Conservation (phyloP, 805 yeast genomes). For the Candida morakotiae region DNA sequence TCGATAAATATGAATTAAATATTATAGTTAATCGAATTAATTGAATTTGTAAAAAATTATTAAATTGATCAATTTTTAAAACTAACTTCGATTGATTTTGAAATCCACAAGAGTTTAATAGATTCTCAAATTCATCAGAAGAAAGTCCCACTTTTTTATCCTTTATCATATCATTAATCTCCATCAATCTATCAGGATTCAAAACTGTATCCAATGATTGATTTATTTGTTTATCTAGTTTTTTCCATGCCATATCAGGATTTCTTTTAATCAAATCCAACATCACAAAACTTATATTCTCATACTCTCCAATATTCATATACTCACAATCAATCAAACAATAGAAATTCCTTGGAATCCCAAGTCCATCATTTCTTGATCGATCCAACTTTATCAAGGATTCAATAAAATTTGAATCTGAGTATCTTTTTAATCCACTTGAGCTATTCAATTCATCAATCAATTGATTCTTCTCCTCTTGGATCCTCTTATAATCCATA, state of each 20-base stretch:
- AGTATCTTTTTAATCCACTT: constrained; percentile 12
- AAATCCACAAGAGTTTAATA: neutral
- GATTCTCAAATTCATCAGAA: neutral
- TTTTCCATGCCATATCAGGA: neutral
- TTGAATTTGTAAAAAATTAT: constrained; percentile 13
- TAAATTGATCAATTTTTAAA: constrained; percentile 19
- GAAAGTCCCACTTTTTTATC: neutral
- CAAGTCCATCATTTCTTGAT: constrained; percentile 7
- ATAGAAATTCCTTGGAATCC: constrained; percentile 20
- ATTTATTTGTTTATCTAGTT: neutral
- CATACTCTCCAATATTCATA: neutral
- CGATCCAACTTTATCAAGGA: constrained; percentile 6
- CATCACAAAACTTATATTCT: neutral
- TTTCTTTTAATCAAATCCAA: neutral
- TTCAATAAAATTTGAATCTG: constrained; percentile 21
- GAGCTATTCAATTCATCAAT: constrained; percentile 29
- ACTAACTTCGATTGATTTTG: neutral
- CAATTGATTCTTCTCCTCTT: constrained; percentile 12
- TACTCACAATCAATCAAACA: constrained; percentile 10
- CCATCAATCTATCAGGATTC: constrained; percentile 3
- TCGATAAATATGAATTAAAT: constrained; percentile 11
- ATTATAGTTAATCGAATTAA: constrained; percentile 16
- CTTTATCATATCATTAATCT: constrained; percentile 4
- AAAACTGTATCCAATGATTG: constrained; percentile 1
- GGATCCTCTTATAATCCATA: constrained; percentile 13